Evolutionary conservation across 768 basidiomycete species (phyloP).

Genomic region (Naganishia friedmannii): DNA sequence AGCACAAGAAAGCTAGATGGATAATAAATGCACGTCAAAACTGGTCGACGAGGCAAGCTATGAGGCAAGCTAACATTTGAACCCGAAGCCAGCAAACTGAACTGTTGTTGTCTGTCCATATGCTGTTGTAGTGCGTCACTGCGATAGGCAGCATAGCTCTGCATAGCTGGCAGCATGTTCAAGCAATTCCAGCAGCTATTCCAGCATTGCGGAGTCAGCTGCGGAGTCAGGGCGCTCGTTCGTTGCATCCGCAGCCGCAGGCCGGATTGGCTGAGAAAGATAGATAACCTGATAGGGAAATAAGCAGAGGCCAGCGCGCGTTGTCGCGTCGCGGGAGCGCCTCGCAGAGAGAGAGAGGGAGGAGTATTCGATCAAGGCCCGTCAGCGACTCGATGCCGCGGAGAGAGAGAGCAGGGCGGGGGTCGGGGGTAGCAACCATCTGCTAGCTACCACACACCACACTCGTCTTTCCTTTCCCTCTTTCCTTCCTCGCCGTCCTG

Average conservation of each 20-base stretch:
- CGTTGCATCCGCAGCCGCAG: not conserved
- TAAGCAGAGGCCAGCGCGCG: not conserved
- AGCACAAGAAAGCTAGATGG: not conserved
- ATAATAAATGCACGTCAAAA: too few species aligned
- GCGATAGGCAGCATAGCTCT: too few species aligned
- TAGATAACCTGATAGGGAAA: too few species aligned
- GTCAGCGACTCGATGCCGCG: not conserved
- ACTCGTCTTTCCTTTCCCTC: not conserved
- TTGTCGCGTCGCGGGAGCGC: not conserved
- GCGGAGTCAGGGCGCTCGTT: not conserved
- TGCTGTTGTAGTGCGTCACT: too few species aligned
- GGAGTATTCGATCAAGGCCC: too few species aligned
- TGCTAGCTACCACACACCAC: slow-evolving; percentile 1
- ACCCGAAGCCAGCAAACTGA: too few species aligned
- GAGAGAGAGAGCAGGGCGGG: not conserved
- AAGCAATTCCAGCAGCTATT: not conserved
- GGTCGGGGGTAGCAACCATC: not conserved
- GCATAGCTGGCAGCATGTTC: too few species aligned
- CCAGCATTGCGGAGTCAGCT: slow-evolving; percentile 1
- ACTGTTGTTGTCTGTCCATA: not conserved
- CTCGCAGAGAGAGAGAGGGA: too few species aligned
- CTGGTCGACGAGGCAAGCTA: too few species aligned
- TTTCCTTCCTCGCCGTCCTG: slow-evolving; percentile 14
- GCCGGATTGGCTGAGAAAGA: too few species aligned
- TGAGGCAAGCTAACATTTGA: too few species aligned